Evolutionary conservation across 805 yeast species (phyloP), one percentile per base, ranked within the genome.

Genomic region (Saccharomycopsis babjevae): DNA sequence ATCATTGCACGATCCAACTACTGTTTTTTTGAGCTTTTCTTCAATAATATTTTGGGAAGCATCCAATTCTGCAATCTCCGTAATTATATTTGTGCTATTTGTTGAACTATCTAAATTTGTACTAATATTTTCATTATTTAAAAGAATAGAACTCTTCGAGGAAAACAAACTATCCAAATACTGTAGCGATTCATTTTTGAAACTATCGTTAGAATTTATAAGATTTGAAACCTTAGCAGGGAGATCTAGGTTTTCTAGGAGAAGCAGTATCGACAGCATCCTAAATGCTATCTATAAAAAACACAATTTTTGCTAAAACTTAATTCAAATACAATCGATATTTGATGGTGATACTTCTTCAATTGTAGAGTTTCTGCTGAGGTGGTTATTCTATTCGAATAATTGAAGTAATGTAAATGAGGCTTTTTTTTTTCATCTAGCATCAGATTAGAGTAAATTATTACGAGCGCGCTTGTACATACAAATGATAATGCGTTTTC

Each of bases 21-120:
- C 71, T 6, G 77, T 67, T 2, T 74, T 69, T 54, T 75, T 74
- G 52, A 86, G 69, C 62, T 79, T 70, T 4, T 72, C 67, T 62
- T 83, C 86, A 20, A 81, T 67, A 0, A 71, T 68, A 22, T 84
- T 71, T 64, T 81, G 82, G n/a, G 75, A 64, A 32, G 82, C 80
- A 66, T 86, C 90, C 39, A 86, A 71, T 67, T 87, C 93, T 0
- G 92, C 92, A 52, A 87, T 84, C 67, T 85, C 91, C 65, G 86
- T 89, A 0, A 83, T 81, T 5, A 30, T 38, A 38, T 60, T 39
- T 5, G 28, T 16, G 16, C 32, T 25, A 13, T 36, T 55, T 15
- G 40, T 10, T 1, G 18, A n/a, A 6, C n/a, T 28, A n/a, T n/a
- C 56, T 32, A 36, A 32, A 20, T 18, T 43, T 11, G 46, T 30